These are phyloP conservation scores for Exserohilum turcica DNA, from an alignment of 2,329 filamentous ascomycete species.

Conservation along the genomic window DNA sequence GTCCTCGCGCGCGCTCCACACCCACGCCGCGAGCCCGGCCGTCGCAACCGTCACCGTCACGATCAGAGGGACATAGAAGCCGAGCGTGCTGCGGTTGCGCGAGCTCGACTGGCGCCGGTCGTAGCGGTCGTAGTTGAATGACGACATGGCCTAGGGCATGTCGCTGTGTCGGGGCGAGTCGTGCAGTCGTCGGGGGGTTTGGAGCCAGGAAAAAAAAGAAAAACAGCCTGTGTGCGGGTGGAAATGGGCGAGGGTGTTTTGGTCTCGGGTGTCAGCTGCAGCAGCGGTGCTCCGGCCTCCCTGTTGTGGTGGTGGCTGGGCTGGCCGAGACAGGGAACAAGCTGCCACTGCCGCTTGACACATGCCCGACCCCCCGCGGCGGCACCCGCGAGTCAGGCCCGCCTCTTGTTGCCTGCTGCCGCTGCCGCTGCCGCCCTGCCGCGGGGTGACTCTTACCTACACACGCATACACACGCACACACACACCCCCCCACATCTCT, in stretches of 20 bases:
- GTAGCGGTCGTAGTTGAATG: slow-evolving; percentile 62
- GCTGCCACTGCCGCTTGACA: slow-evolving; percentile 13
- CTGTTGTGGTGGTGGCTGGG: slow-evolving; percentile 15
- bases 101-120: slow-evolving; percentile 55
- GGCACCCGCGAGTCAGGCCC: slow-evolving; percentile 19
- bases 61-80: slow-evolving; percentile 88
- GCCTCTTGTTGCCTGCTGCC: slow-evolving; percentile 19
- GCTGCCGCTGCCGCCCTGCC: too few relatives aligned
- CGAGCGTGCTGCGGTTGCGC: slow-evolving; percentile 64
- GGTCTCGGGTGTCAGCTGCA: slow-evolving; percentile 8
- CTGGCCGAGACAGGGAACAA: too few relatives aligned
- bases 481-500: slow-evolving; percentile 8
- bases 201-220: too few relatives aligned
- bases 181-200: slow-evolving; percentile 7
- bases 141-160: slow-evolving; percentile 39
- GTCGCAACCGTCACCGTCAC: slow-evolving; percentile 88
- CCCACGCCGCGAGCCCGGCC: slow-evolving; percentile 84
- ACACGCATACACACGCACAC: too few relatives aligned
- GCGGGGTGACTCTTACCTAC: slow-evolving; percentile 32
- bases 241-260: too few relatives aligned
- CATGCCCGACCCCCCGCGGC: slow-evolving; percentile 6
- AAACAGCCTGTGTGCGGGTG: too few relatives aligned
- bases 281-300: slow-evolving; percentile 3
- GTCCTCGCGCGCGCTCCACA: slow-evolving; percentile 86
- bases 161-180: slow-evolving; percentile 18